Evolutionary conservation across 2,329 filamentous ascomycete species (phyloP).

Genomic region (Hypoxylon sp.): DNA sequence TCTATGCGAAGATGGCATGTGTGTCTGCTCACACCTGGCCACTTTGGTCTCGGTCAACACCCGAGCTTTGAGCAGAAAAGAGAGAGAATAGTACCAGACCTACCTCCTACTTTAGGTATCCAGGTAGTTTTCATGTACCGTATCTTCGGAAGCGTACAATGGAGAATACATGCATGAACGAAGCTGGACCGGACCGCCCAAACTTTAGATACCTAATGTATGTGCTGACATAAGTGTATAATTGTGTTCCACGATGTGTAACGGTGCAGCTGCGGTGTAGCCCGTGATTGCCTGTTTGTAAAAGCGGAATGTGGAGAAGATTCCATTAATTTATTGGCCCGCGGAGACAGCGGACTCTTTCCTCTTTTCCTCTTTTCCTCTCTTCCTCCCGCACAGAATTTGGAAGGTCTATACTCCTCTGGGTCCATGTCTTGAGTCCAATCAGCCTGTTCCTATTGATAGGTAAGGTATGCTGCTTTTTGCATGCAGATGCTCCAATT

Average conservation of each 20-base stretch:
- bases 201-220: not conserved
- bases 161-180: not conserved
- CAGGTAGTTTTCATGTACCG: conserved; percentile 3
- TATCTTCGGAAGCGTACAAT: not conserved
- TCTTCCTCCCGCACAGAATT: conserved; percentile 27
- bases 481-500: conserved; percentile 33
- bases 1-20: conserved; percentile 7
- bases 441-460: conserved; percentile 12
- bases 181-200: conserved; percentile 1
- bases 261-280: conserved; percentile 14
- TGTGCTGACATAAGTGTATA: conserved; percentile 12
- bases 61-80: conserved; percentile 9
- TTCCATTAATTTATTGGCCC: conserved; percentile 8
- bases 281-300: conserved; percentile 8
- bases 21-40: conserved; percentile 8
- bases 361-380: conserved; percentile 22
- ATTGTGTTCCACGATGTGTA: conserved; percentile 32
- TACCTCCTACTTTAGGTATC: conserved; percentile 8
- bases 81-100: not conserved
- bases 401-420: conserved; percentile 14
- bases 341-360: conserved; percentile 30
- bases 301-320: conserved; percentile 32
- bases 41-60: conserved; percentile 19
- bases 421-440: conserved; percentile 10
- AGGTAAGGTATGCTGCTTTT: conserved; percentile 13